Evolutionary conservation across 2,329 filamentous ascomycete species (phyloP), one percentile per base, ranked within the genome.

Genomic region (Colletotrichum brevisporum): DNA sequence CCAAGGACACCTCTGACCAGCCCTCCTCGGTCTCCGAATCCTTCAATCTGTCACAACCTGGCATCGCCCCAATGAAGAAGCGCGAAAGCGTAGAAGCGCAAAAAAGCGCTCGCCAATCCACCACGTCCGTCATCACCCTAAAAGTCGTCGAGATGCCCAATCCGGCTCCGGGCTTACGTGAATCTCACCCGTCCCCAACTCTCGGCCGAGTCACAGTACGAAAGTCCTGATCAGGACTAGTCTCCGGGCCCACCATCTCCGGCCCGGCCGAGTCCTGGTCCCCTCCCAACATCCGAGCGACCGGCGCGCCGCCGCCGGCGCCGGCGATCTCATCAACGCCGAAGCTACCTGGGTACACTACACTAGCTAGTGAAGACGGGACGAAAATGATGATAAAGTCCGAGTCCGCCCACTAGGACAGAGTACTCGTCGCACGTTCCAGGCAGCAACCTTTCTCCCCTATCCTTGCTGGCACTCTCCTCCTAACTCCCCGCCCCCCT

Each of bases 121-220:
- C 4, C 6, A 16, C 45, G 45, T 10, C 45, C n/a, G 10, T 18
- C 10, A 6, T 10, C 45, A 21, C 2, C n/a, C 45, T 8, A 10
- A 21, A 18, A 13, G 18, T 10, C 45, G 45, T 24, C 8, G 45
- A 18, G 8, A 18, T 18, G 9, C 18, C 45, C 45, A 48, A 48
- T 48, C 45, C 45, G 45, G 18, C n/a, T 18, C 45, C 45, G 45
- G 10, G 9, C n/a, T 12, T 6, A 48, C 41, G 6, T 2, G 21
- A 13, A 27, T n/a, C 41, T 43, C 41, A 15, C 41, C 41, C 26
- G 54, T 31, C 21, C 27, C 66, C 66, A 53, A 55, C n/a, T 65
- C 62, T 69, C 66, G 66, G 66, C 66, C 61, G 66, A 68, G 39
- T 36, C 10, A 12, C 13, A 36, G 15, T 56, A 60, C 55, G 66